phyloP scores from a whole-genome alignment of 306 rosid genomes.

The Trifolium dubium region DNA sequence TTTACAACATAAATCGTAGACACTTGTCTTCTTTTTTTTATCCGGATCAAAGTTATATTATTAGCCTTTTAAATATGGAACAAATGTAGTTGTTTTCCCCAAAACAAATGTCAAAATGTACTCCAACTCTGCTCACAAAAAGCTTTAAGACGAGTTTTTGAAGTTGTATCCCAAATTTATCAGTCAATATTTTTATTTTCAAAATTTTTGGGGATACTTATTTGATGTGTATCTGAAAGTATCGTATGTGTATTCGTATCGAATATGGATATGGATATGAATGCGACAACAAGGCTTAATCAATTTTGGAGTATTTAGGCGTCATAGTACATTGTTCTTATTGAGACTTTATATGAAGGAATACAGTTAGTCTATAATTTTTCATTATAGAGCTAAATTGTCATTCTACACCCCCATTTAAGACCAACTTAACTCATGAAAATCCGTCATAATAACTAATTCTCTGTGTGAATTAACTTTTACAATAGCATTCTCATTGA shows the following conservation, averaged over 20 bases:
- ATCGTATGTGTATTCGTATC: background rate
- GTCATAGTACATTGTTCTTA: background rate
- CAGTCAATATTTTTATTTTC: background rate
- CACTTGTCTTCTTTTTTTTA: background rate
- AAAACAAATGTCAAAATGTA: too few relatives aligned
- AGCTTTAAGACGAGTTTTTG: background rate
- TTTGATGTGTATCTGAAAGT: background rate
- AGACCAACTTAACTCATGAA: background rate
- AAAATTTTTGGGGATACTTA: background rate
- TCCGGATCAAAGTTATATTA: background rate
- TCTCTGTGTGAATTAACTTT: background rate
- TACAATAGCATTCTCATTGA: constrained; percentile 2
- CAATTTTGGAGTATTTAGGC: background rate
- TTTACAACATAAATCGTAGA: background rate
- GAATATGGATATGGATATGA: background rate
- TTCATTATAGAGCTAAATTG: background rate
- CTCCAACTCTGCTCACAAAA: too few relatives aligned
- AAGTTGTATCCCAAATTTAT: too few relatives aligned
- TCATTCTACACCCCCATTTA: constrained; percentile 1
- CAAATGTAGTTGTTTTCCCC: background rate
- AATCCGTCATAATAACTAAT: background rate
- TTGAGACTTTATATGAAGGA: background rate
- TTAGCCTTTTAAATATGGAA: background rate
- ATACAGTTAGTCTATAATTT: background rate
- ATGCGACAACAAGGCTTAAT: background rate